Evolutionary conservation across 78 protist genomes (phyloP), one percentile per base, ranked within the genome.

Genomic region (Capsaspora owczarzaki): DNA sequence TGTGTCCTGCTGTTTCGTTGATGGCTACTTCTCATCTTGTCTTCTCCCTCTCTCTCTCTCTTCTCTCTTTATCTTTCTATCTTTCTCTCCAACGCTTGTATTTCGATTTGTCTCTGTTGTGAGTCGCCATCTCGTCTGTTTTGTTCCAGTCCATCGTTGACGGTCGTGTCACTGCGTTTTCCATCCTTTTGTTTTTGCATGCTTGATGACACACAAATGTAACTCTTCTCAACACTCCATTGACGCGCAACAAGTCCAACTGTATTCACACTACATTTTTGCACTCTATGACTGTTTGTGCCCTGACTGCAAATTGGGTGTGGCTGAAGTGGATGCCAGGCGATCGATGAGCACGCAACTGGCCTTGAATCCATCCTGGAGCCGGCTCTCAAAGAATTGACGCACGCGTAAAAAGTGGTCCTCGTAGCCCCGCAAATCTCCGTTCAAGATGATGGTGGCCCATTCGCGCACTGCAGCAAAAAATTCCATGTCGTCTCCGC

Each of bases 401-500:
- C 33, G 33, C 8, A 29, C 66, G 33, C 25, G 33, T 3, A 25
- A 16, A 56, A 82, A 82, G 27, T 75, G 80, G 51, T 14, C 44
- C 43, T 35, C 46, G 69, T 82, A 82, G 2, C 78, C 85, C 20
- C 22, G 49, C 12, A 22, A 25, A 27, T 82, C 86, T 10, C 74
- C 81, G 63, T 82, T 35, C 41, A 31, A 22, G 35, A 82, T 82
- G 42, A 82, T 49, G 43, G 86, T 76, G 16, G 71, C 69, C 86
- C 86, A 82, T 38, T 82, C 86, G 6, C 76, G 44, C 47, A 76
- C 86, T 20, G 80, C 69, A 22, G 81, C 81, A 22, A 25, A 25
- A 81, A 82, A 82, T 41, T 82, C 86, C 43, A 82, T 44, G 76
- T 82, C 86, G 31, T 82, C 86, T 22, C 63, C 79, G 31, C 86